Base-by-base conservation (phyloP, 306 rosid species). In the Vigna hirtella region DNA sequence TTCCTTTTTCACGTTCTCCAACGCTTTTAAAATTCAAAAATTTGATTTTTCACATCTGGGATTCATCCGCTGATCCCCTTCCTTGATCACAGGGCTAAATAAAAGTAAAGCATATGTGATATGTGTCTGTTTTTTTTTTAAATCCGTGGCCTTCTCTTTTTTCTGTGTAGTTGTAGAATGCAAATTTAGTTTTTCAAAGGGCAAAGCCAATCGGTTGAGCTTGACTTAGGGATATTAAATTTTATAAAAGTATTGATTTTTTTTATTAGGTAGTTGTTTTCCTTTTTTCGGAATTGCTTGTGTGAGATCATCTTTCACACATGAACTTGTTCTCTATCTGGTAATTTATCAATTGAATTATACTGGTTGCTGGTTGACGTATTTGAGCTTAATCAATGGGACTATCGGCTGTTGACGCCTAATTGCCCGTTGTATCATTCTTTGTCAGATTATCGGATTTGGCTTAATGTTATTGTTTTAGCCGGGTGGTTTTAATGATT, bases 31-130 rank as follows among this genome's bases (percentile, higher is more conserved):
- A 16, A 49, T 48, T 69, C 57, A 10, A 53, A 73, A 51, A 28
- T 81, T 82, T 34, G 24, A 56, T 59, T 53, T 75, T 72, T 71
- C 1, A n/a, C 76, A 66, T 85, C 57, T 64, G 72, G 75, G 85
- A 1, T 72, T 75, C 17, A 65, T 73, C 76, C 70, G 58, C 74
- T 61, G 78, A 66, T 67, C 53, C 75, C 66, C 62, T 43, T 45
- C 18, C 59, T 24, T 73, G 9, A 70, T 55, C 73, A 20, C 34
- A 47, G 10, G 52, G 45, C 4, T 15, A 11, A 6, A 11, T 11
- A 11, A 6, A 34, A 47, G 24, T 3, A 70, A 55, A 53, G 9
- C 30, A 8, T 72, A 10, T 30, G 0, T 30, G 34, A 30, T 34
- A 5, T 51, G 6, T 47, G 0, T 48, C 14, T 45, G 6, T 3